phyloP scores from a whole-genome alignment of 1,139 yeast genomes.

The Meyerozyma smithsonii region DNA sequence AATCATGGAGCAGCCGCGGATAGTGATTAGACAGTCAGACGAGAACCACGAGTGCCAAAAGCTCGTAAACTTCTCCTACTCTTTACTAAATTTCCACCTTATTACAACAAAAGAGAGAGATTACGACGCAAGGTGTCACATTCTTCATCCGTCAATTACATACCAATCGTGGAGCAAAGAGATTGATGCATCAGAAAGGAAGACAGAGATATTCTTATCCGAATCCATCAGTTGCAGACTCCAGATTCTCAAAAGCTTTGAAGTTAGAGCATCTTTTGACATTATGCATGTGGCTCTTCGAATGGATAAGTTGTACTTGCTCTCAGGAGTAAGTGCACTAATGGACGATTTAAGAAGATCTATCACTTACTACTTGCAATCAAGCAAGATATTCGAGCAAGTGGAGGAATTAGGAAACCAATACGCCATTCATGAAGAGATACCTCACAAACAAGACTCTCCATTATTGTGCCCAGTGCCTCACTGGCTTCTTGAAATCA shows the following conservation, averaged over 20 bases:
- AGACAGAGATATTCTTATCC: slow-evolving; percentile 18
- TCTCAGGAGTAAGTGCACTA: slow-evolving; percentile 30
- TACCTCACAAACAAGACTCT: background rate
- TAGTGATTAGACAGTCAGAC: slow-evolving; percentile 29
- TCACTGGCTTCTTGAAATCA: slow-evolving; percentile 38
- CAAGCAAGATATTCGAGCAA: slow-evolving; percentile 19
- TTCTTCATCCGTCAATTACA: slow-evolving; percentile 29
- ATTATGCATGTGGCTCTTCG: slow-evolving; percentile 21
- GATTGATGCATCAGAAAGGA: slow-evolving; percentile 5
- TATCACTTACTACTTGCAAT: slow-evolving; percentile 23
- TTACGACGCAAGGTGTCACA: slow-evolving; percentile 32
- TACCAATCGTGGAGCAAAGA: slow-evolving; percentile 24
- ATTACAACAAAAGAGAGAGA: slow-evolving; percentile 31
- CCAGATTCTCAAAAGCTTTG: slow-evolving; percentile 28
- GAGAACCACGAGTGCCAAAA: slow-evolving; percentile 18
- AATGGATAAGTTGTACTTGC: slow-evolving; percentile 26
- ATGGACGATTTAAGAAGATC: slow-evolving; percentile 23
- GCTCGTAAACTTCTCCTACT: slow-evolving; percentile 32
- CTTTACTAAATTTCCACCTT: slow-evolving; percentile 34
- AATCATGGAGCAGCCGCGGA: slow-evolving; percentile 42
- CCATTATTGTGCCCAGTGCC: slow-evolving; percentile 41
- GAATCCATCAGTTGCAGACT: slow-evolving; percentile 21
- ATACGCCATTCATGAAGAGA: slow-evolving; percentile 3
- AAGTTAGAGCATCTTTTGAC: slow-evolving; percentile 20
- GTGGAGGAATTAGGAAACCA: slow-evolving; percentile 4